Base-by-base conservation (phyloP, 2,329 filamentous ascomycete genomes). In the Aureobasidium sp. region DNA sequence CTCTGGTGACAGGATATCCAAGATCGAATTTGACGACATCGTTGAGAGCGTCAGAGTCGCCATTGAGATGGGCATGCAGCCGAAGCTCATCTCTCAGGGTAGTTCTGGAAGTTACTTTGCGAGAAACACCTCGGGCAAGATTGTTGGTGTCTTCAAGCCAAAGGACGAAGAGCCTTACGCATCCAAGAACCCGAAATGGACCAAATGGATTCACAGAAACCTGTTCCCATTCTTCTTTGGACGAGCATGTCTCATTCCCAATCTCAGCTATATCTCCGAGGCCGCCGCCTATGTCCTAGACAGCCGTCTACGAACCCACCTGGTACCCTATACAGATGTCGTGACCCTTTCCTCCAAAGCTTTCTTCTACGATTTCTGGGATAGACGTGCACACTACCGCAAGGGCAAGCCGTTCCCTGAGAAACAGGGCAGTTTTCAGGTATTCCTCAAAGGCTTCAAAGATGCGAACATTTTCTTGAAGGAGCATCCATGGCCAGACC, bases 161-260 rank as follows among this genome's bases (percentile, higher is more conserved):
- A 99, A 99, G 76, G 94, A 99, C 69, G 94, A 99, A 77, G 95
- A 99, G 74, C 94, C 94, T 0, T 99, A 97, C 72, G 94, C 94
- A 1, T 94, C 90, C 36, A 89, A 91, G 67, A 99, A 99, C 72
- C 94, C 94, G 6, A 99, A 99, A 74, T 97, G 93, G 93, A 97
- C 95, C 68, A 99, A 99, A 76, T 99, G 94, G 94, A 92, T 99
- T 78, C 94, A 99, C 74, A 83, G 94, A 66, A 99, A 99, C 73
- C 73, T 99, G 66, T 97, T 99, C 68, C 94, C 94, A 9, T 99
- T 95, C 77, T 97, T 90, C 75, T 99, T 99, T 70, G 94, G 94
- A 21, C 83, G 94, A 70, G 92, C 93, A 49, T 97, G 91, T 66
- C 84, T 99, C 59, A 99, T 99, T 73, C 94, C 94, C 61, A 99